A percentile compares a stretch with the other conserved stretches of the same genome.
Evolutionary conservation across 805 yeast species (phyloP).

Genomic region (Saturnispora silvae): DNA sequence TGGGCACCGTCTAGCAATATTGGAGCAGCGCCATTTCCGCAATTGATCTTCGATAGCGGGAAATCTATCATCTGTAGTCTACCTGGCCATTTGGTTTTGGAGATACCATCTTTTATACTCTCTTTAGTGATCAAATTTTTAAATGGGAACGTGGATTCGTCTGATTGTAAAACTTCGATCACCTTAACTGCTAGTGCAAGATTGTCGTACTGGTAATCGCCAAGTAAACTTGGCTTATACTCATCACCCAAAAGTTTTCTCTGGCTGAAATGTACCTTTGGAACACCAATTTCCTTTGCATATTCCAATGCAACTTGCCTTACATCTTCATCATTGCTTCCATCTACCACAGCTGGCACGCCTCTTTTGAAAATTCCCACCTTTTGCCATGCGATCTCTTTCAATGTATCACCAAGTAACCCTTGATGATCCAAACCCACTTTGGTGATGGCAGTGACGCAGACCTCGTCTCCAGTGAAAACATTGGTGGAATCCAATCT

Average conservation of each 20-base stretch:
- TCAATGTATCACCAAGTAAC: conserved; percentile 57
- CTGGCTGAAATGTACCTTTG: conserved; percentile 15
- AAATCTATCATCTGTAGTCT: conserved; percentile 46
- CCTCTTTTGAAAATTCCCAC: conserved; percentile 71
- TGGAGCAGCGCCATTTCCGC: conserved; percentile 11
- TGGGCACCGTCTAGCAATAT: conserved; percentile 87
- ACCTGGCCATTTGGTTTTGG: conserved; percentile 71
- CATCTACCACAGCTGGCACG: conserved; percentile 63
- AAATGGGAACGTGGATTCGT: not conserved
- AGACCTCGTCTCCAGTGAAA: conserved; percentile 33
- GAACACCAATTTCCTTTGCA: conserved; percentile 27
- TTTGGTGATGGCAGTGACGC: conserved; percentile 65
- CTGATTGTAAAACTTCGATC: conserved; percentile 27
- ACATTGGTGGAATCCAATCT: conserved; percentile 83
- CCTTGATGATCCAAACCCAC: conserved; percentile 80
- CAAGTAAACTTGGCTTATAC: conserved; percentile 45
- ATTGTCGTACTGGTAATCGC: conserved; percentile 65
- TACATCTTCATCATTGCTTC: conserved; percentile 45
- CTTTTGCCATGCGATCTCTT: conserved; percentile 64
- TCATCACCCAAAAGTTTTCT: not conserved
- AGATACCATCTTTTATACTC: conserved; percentile 40
- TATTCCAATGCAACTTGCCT: conserved; percentile 32
- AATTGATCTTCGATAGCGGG: conserved; percentile 9
- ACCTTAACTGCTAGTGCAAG: conserved; percentile 56
- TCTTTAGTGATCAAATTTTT: conserved; percentile 13